phyloP scores from a whole-genome alignment of 1,284 basidiomycete species.

The Amylostereum areolatum region DNA sequence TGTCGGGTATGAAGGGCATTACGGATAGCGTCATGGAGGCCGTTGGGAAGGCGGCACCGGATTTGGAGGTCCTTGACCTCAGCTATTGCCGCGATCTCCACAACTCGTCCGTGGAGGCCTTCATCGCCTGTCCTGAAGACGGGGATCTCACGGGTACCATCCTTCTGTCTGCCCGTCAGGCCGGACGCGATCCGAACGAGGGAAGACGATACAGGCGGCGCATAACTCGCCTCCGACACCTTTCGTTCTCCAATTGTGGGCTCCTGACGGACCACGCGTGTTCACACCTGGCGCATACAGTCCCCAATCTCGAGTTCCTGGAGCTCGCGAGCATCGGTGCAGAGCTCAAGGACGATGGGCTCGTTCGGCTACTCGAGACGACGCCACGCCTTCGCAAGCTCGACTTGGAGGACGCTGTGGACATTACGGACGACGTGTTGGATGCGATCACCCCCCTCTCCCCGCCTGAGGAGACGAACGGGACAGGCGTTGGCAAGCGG shows the following conservation, averaged over 20 bases:
- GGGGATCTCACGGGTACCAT: conserved; percentile 33
- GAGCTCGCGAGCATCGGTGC: conserved; percentile 77
- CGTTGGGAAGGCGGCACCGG: conserved; percentile 61
- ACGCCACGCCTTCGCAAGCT: conserved; percentile 68
- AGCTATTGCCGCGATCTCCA: conserved; percentile 66
- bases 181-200: conserved; percentile 54
- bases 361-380: conserved; percentile 67
- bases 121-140: conserved; percentile 52
- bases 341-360: conserved; percentile 63
- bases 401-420: conserved; percentile 80
- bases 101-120: conserved; percentile 69
- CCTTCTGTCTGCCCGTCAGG: conserved; percentile 53
- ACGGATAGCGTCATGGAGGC: conserved; percentile 53
- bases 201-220: conserved; percentile 48
- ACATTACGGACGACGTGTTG: conserved; percentile 72
- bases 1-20: conserved; percentile 60
- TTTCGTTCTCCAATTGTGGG: conserved; percentile 72
- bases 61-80: conserved; percentile 78
- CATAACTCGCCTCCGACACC: conserved; percentile 69
- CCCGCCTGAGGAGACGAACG: conserved; percentile 7
- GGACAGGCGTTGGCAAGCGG: background rate
- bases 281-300: conserved; percentile 61
- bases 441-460: conserved; percentile 52
- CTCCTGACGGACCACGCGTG: conserved; percentile 72
- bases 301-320: conserved; percentile 74